Conservation (phyloP, 371 early-diverging fungal species). For the Rhizopus microsporus region DNA sequence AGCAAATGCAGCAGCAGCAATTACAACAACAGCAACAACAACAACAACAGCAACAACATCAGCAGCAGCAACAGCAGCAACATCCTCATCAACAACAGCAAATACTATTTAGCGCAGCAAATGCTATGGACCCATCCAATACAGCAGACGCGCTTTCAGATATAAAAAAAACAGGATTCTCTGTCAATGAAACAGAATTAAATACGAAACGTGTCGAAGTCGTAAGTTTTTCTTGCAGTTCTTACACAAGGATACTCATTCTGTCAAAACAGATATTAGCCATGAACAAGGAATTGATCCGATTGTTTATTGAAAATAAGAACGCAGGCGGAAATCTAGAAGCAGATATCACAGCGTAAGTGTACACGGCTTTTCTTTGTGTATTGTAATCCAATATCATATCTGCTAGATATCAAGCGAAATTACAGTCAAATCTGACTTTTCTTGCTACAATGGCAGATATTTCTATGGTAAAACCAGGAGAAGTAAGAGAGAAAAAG, state of each 20-base stretch:
- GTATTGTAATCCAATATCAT: neutral
- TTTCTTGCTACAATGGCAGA: constrained; percentile 62
- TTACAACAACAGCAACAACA: constrained; percentile 1
- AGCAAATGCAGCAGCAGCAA: constrained; percentile 7
- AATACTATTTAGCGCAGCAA: constrained; percentile 1
- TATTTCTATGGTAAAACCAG: constrained; percentile 50
- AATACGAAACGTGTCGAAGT: constrained; percentile 43
- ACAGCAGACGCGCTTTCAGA: constrained; percentile 1
- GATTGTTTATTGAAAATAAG: constrained; percentile 45
- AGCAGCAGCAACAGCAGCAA: constrained; percentile 8
- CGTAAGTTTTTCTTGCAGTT: constrained; percentile 18
- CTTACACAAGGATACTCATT: neutral
- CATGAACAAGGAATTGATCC: constrained; percentile 54
- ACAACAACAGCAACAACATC: constrained; percentile 17
- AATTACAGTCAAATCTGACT: constrained; percentile 55
- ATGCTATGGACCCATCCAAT: constrained; percentile 2
- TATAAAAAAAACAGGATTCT: constrained; percentile 10
- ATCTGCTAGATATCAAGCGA: constrained; percentile 46
- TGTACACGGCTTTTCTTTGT: neutral
- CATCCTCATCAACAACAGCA: constrained; percentile 6
- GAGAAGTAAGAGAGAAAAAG: constrained; percentile 35
- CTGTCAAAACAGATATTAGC: constrained; percentile 33
- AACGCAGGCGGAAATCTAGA: constrained; percentile 28
- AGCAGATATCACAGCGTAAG: constrained; percentile 44
- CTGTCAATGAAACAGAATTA: constrained; percentile 18